These are phyloP conservation scores for Favolaschia claudopus DNA, from an alignment of 768 basidiomycete species.

Conservation along the genomic window DNA sequence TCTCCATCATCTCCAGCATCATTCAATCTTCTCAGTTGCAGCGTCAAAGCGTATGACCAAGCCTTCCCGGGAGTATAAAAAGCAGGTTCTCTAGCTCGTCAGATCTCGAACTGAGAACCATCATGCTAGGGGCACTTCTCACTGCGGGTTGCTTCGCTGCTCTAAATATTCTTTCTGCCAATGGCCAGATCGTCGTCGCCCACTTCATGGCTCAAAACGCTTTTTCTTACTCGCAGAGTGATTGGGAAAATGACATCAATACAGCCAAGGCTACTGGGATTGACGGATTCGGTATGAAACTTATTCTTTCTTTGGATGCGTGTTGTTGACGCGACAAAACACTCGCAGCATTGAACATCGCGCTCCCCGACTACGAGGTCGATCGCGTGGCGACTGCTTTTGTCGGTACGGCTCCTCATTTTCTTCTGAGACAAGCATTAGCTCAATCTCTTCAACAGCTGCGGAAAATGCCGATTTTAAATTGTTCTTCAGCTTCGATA, in stretches of 20 bases:
- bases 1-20: too few relatives aligned
- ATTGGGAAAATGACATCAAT: conserved; percentile 34
- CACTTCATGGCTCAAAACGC: conserved; percentile 33
- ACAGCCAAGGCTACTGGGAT: conserved; percentile 33
- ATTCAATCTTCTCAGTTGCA: too few relatives aligned
- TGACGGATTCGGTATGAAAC: conserved; percentile 34
- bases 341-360: conserved; percentile 39
- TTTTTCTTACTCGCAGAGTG: conserved; percentile 24
- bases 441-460: conserved; percentile 15
- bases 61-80: too few relatives aligned
- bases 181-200: conserved; percentile 16
- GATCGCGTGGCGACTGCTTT: conserved; percentile 41
- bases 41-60: too few relatives aligned
- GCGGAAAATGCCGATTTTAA: conserved; percentile 42
- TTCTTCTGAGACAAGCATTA: too few relatives aligned
- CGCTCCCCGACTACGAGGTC: conserved; percentile 33
- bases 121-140: too few relatives aligned
- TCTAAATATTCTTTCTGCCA: background rate
- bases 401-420: background rate
- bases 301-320: background rate
- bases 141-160: too few relatives aligned
- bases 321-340: background rate
- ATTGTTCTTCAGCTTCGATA: conserved; percentile 47
- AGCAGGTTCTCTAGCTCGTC: too few relatives aligned
- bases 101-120: too few relatives aligned